Percentiles rank a stretch among this genome's conserved stretches.
Conservation (phyloP, 805 yeast species). For the Lachancea lanzarotensis region DNA sequence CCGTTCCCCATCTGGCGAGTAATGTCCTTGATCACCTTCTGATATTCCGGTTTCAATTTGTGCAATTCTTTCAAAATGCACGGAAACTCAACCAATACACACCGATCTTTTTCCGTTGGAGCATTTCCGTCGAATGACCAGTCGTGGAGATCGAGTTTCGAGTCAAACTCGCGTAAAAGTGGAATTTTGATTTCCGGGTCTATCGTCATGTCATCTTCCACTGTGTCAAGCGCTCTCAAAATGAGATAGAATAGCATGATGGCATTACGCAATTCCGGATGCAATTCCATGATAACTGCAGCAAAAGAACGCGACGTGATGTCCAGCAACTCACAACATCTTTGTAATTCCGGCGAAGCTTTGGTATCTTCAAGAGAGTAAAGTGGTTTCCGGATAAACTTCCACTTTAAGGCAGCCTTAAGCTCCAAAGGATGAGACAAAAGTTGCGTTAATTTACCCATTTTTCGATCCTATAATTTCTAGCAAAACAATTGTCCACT, state of each 20-base stretch:
- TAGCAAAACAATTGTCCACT: not conserved
- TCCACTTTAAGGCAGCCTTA: conserved; percentile 58
- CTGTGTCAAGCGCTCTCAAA: conserved; percentile 86
- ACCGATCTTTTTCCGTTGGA: conserved; percentile 73
- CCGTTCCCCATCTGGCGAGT: conserved; percentile 91
- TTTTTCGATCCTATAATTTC: conserved; percentile 19
- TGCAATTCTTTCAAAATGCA: conserved; percentile 64
- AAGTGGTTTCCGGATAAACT: conserved; percentile 45
- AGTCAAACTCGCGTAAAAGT: conserved; percentile 59
- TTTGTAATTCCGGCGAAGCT: conserved; percentile 41
- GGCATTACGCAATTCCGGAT: conserved; percentile 80
- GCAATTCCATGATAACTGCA: conserved; percentile 86
- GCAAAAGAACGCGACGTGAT: conserved; percentile 85
- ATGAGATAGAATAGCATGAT: conserved; percentile 80
- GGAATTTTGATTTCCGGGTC: conserved; percentile 68
- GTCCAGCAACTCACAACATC: conserved; percentile 63
- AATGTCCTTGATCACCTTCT: conserved; percentile 69
- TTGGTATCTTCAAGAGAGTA: conserved; percentile 42
- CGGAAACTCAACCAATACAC: conserved; percentile 76
- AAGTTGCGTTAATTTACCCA: conserved; percentile 59
- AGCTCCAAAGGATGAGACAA: conserved; percentile 67
- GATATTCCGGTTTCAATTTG: conserved; percentile 65
- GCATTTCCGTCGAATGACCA: conserved; percentile 79
- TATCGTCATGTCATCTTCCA: conserved; percentile 93
- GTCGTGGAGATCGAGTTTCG: conserved; percentile 53